Evolutionary conservation across 371 early-diverging fungal genomes (phyloP), one percentile per base, ranked within the genome.

Genomic region (Rhizopus stolonifer): DNA sequence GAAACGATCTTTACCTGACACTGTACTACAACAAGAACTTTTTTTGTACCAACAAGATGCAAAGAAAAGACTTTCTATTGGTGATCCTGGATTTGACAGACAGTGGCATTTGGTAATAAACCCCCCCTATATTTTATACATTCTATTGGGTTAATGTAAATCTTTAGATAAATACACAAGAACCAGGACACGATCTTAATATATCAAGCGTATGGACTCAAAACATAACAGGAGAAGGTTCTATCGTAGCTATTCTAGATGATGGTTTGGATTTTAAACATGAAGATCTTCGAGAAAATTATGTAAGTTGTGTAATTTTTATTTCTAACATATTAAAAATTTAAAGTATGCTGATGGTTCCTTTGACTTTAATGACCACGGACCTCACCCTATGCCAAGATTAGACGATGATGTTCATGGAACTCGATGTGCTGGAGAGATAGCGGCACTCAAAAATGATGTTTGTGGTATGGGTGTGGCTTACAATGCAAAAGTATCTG

Each of bases 401-500:
- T 54, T 90, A 1, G 14, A 23, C 2, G 91, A 93, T 52, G 99
- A 98, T 65, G 77, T 82, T 24, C 99, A 99, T 67, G 99, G 98
- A 23, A 98, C 99, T 2, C 79, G 99, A 31, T 98, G 97, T 74
- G 99, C 99, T 0, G 99, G 98, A 7, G 94, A 96, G 77, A 92
- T 99, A 15, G 99, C 96, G 0, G 95, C 96, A 3, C 79, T 71
- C 9, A 74, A 77, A 40, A 99, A 98, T 70, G 70, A 89, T 64
- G 84, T 90, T 1, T 97, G 99, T 61, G 98, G 98, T 13, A 87
- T 97, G 1, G 99, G 99, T 24, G 84, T 96, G 4, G 98, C 98
- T 0, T 94, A 85, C 57, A 80, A 89, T 43, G 87, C 97, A 14
- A 83, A 86, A 61, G 91, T 99, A 1, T 82, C 95, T 0, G 98